Base-by-base conservation (phyloP, 164 flowering plant genomes). In the Umbellularia californica region DNA sequence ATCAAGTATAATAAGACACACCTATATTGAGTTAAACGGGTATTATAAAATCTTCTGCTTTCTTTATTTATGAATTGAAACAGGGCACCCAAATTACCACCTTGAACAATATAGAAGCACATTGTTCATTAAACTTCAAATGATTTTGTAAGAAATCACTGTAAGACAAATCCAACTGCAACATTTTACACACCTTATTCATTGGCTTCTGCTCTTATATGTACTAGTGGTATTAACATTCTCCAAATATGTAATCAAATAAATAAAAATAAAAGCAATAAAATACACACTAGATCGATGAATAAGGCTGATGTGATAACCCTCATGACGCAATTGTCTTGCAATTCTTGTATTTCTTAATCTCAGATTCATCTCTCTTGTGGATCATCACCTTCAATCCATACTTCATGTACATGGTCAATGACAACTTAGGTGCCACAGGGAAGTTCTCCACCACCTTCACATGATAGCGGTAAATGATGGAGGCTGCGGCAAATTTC, bases 351-450 rank as follows among this genome's bases (percentile, higher is more conserved):
- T 41, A 9, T 1, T 41, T 41, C 11, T 55, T 55, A 15, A 19
- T 55, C 20, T 55, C 60, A 55, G 79, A 74, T 28, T 78, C 72
- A 7, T 86, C 83, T 22, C 97, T 81, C 77, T 81, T 86, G 51
- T 15, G 15, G n/a, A 95, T 84, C 10, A 74, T 84, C 65, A 92
- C 99, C 81, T 86, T 88, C 78, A 95, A 77, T 5, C 99, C 99
- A 76, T 93, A 75, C 83, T 95, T 92, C 93, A 95, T 90, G 84
- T 93, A 93, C 99, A 95, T 88, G 4, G 98, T 95, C 68, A 93
- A 58, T 1, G 97, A 95, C 50, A 92, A 85, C 79, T 91, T 95
- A 0, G 99, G 98, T 73, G 20, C 77, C 41, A 92, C 99, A 0
- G 84, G 87, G 52, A 89, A 94, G 69, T 76, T 70, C 73, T 87